A percentile compares a stretch with the other conserved stretches of the same genome.
Conservation (phyloP, 1,139 yeast genomes). For the Geotrichum macrosporum region DNA sequence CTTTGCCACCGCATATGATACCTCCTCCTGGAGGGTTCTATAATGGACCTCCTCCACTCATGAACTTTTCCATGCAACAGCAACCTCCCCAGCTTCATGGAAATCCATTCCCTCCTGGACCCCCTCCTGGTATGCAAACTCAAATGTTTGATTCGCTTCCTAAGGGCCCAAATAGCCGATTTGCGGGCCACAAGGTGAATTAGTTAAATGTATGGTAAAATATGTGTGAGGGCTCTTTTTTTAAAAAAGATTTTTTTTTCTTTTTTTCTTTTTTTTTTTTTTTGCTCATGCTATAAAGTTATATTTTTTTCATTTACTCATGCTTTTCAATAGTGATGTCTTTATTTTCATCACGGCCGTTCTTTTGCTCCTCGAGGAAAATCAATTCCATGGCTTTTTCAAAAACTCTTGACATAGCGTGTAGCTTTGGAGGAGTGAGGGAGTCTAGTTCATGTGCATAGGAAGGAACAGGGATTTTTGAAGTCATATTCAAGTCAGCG, state of each 20-base stretch:
- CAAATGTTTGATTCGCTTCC: constrained; percentile 21
- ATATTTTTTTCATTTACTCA: constrained; percentile 1
- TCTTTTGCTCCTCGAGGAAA: constrained; percentile 1
- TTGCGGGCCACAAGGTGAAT: constrained; percentile 12
- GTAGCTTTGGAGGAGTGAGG: constrained; percentile 21
- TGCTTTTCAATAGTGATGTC: neutral
- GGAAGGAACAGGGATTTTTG: constrained; percentile 4
- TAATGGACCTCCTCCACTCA: constrained; percentile 11
- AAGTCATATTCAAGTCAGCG: neutral
- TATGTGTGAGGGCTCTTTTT: neutral
- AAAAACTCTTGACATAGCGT: constrained; percentile 22
- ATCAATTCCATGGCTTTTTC: constrained; percentile 23
- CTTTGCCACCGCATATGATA: constrained; percentile 13
- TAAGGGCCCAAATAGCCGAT: constrained; percentile 13
- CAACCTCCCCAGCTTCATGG: constrained; percentile 10
- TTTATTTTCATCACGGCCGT: neutral
- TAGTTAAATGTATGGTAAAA: neutral
- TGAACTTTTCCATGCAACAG: constrained; percentile 15
- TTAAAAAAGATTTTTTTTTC: too few relatives aligned
- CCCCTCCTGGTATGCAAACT: constrained; percentile 27
- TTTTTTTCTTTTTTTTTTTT: neutral
- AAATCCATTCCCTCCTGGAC: constrained; percentile 19
- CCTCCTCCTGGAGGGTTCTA: constrained; percentile 14
- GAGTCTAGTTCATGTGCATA: constrained; percentile 5
- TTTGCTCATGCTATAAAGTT: constrained; percentile 5